These are phyloP conservation scores for Vaccinium vitisidaea DNA, from an alignment of 148 eudicot genomes.

Conservation along the genomic window DNA sequence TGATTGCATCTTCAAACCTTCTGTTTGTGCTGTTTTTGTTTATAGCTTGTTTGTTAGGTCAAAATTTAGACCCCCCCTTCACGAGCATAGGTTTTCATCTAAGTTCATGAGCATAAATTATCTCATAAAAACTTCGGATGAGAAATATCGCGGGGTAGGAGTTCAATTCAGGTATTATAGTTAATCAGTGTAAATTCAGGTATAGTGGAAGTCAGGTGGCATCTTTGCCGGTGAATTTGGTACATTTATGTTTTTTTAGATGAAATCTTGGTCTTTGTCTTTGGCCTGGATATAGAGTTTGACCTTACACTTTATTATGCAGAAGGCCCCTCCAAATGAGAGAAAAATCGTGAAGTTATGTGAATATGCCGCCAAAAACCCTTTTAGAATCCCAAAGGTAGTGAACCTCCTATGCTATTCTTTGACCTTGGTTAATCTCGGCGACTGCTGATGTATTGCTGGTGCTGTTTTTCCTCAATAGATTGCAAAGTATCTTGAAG, in stretches of 20 bases:
- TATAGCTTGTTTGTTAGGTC: not conserved
- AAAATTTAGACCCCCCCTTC: not conserved
- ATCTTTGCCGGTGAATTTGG: not conserved
- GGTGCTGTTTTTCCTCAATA: constrained; percentile 23
- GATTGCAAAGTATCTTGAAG: constrained; percentile 90
- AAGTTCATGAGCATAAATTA: not conserved
- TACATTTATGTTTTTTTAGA: not conserved
- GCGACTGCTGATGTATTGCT: constrained; percentile 5
- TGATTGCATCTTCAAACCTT: constrained; percentile 6
- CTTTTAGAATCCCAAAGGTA: constrained; percentile 91
- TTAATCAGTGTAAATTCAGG: not conserved
- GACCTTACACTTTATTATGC: constrained; percentile 23
- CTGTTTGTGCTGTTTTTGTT: not conserved
- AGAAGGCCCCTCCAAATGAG: constrained; percentile 70
- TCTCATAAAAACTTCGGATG: not conserved
- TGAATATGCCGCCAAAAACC: constrained; percentile 98
- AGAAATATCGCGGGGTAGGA: not conserved
- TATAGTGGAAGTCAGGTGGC: not conserved
- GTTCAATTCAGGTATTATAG: not conserved
- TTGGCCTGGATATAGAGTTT: constrained; percentile 13
- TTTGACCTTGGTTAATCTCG: not conserved
- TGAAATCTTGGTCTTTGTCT: constrained; percentile 2
- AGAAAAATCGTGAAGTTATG: constrained; percentile 83
- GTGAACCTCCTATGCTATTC: not conserved
- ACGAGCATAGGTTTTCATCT: not conserved